Evolutionary conservation across 805 yeast species (phyloP), one percentile per base, ranked within the genome.

Genomic region (Suhomyces sp.): DNA sequence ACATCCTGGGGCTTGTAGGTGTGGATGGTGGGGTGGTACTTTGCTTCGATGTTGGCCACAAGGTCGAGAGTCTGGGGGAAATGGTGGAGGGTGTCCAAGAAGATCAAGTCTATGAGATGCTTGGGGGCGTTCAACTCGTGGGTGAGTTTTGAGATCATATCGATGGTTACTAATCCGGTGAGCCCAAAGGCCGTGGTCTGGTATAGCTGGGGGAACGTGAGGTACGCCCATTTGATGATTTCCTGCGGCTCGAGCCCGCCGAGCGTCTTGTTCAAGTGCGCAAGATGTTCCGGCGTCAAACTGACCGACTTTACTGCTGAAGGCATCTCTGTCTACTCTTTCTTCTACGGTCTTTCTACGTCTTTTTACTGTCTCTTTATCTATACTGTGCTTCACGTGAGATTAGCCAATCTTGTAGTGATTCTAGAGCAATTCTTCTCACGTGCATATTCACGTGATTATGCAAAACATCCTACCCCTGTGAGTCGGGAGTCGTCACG

Each of bases 111-210:
- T 6, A 88, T 75, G 0, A 85, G 79, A 44, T 71, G 68, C 3
- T 54, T 53, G 27, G 67, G 54, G 9, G 41, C 22, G 3, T 19
- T 36, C 10, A 48, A 26, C 13, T 41, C 46, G 13, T 22, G 6
- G 10, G 47, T 66, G 46, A 86, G 60, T 63, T 84, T 82, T 31
- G 87, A 79, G 27, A 92, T 69, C 80, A 92, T 88, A 67, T 92
- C 97, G 44, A 89, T 76, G 10, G 93, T 92, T 29, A 88, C 96
- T 54, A 93, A 71, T 0, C 98, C 98, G 1, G 97, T 89, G 46
- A 93, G 77, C 0, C 98, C 98, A 71, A 93, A 91, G 1, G 98
- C 98, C 0, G 98, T 90, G 1, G 97, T 91, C 70, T 93, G 98
- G 64, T 68, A 92, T 38, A 93, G 73, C 41, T 84, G 77, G 2